Conservation (phyloP, 2,329 filamentous ascomycete species). For the Acarospora socialis region DNA sequence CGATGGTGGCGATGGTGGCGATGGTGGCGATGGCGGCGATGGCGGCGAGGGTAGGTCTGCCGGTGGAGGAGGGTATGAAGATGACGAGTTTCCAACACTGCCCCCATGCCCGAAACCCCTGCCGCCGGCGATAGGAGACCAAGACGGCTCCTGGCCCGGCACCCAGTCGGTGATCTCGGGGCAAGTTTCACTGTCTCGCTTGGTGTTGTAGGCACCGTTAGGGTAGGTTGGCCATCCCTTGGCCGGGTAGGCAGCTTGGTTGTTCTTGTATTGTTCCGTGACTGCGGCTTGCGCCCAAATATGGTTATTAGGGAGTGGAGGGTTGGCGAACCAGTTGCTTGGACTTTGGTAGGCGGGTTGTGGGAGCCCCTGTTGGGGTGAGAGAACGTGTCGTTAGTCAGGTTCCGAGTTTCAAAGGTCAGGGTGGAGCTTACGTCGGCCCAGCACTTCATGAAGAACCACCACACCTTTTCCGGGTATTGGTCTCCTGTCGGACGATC, state of each 20-base stretch:
- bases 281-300: constrained; percentile 7
- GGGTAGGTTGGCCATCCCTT: constrained; percentile 10
- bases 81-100: too few species aligned
- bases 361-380: constrained; percentile 5
- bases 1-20: too few species aligned
- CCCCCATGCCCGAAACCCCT: too few species aligned
- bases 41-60: too few species aligned
- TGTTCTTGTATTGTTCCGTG: constrained; percentile 7
- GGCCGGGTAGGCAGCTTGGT: constrained; percentile 9
- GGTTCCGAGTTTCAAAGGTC: not conserved
- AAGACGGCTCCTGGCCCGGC: constrained; percentile 8
- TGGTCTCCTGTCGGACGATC: constrained; percentile 2
- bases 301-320: constrained; percentile 8
- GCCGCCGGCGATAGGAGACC: constrained; percentile 13
- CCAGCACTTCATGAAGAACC: constrained; percentile 15
- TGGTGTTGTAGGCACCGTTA: constrained; percentile 8
- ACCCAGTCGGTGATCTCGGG: constrained; percentile 8
- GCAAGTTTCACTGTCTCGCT: constrained; percentile 7
- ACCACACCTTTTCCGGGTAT: constrained; percentile 9
- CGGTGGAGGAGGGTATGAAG: too few species aligned
- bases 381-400: not conserved
- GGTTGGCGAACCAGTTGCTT: constrained; percentile 13
- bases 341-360: constrained; percentile 10
- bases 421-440: constrained; percentile 8
- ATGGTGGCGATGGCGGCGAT: too few species aligned